Percentiles rank a stretch among this genome's conserved stretches.
phyloP scores from a whole-genome alignment of 2,329 filamentous ascomycete genomes.

The Hypoxylon rubiginosum region DNA sequence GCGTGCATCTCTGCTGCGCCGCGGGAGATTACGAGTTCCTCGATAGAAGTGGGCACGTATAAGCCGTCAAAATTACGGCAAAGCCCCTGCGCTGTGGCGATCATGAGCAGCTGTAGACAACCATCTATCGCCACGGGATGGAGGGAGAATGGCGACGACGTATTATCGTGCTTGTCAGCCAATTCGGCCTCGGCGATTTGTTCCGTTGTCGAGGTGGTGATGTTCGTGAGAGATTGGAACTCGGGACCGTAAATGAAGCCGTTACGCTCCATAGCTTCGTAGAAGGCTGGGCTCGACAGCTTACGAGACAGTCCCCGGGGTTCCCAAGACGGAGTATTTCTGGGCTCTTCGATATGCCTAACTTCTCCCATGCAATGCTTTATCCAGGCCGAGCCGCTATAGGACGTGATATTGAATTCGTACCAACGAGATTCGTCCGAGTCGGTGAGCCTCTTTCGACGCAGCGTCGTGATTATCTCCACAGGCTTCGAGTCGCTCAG shows the following conservation, averaged over 20 bases:
- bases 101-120: conserved; percentile 50
- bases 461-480: conserved; percentile 53
- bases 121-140: conserved; percentile 57
- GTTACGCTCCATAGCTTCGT: conserved; percentile 46
- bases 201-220: conserved; percentile 39
- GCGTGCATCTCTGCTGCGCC: conserved; percentile 36
- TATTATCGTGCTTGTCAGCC: conserved; percentile 40
- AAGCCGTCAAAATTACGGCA: conserved; percentile 42
- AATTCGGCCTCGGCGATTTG: conserved; percentile 41
- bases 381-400: conserved; percentile 47
- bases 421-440: conserved; percentile 48
- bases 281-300: conserved; percentile 43
- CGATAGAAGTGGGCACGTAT: conserved; percentile 48
- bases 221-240: conserved; percentile 49
- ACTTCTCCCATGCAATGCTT: conserved; percentile 50
- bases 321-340: conserved; percentile 10
- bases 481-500: conserved; percentile 47
- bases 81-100: conserved; percentile 44
- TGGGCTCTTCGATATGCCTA: conserved; percentile 24
- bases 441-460: conserved; percentile 45
- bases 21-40: conserved; percentile 39
- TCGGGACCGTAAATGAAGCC: conserved; percentile 52
- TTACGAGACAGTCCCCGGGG: conserved; percentile 40
- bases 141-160: conserved; percentile 49
- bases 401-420: conserved; percentile 52